Evolutionary conservation across 2,329 filamentous ascomycete genomes (phyloP).

Genomic region (Aureobasidium lini): DNA sequence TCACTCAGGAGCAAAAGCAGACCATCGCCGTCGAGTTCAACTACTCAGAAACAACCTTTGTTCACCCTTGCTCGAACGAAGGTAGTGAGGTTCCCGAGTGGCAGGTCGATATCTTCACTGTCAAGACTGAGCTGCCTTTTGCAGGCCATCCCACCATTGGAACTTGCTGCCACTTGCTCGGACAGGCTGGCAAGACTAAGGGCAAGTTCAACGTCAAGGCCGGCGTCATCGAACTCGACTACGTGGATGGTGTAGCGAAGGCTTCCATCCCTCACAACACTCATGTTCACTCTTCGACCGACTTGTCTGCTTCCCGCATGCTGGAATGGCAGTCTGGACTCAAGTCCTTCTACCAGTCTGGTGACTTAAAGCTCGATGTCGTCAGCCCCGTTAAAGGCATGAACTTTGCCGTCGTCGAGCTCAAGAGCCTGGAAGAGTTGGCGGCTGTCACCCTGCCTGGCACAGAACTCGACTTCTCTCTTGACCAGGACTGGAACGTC

Average conservation of each 20-base stretch:
- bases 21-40: constrained; percentile 51
- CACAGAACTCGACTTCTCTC: constrained; percentile 27
- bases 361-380: constrained; percentile 21
- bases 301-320: constrained; percentile 25
- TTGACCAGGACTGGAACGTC: constrained; percentile 44
- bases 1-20: constrained; percentile 46
- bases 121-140: constrained; percentile 46
- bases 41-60: constrained; percentile 50
- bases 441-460: constrained; percentile 32
- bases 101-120: constrained; percentile 49
- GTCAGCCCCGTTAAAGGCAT: constrained; percentile 61
- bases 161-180: constrained; percentile 29
- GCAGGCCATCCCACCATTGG: constrained; percentile 54
- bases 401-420: constrained; percentile 59
- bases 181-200: constrained; percentile 20
- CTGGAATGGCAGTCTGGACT: constrained; percentile 32
- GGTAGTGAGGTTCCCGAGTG: constrained; percentile 26
- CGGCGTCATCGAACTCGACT: constrained; percentile 36
- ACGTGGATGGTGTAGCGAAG: constrained; percentile 41
- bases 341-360: background rate
- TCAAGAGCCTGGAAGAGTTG: constrained; percentile 55
- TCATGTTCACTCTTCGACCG: constrained; percentile 46
- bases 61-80: constrained; percentile 12
- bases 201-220: constrained; percentile 37
- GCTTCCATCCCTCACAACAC: constrained; percentile 62